Evolutionary conservation across 495 filamentous ascomycete species (phyloP).

Genomic region (Pseudevernia furfuracea): DNA sequence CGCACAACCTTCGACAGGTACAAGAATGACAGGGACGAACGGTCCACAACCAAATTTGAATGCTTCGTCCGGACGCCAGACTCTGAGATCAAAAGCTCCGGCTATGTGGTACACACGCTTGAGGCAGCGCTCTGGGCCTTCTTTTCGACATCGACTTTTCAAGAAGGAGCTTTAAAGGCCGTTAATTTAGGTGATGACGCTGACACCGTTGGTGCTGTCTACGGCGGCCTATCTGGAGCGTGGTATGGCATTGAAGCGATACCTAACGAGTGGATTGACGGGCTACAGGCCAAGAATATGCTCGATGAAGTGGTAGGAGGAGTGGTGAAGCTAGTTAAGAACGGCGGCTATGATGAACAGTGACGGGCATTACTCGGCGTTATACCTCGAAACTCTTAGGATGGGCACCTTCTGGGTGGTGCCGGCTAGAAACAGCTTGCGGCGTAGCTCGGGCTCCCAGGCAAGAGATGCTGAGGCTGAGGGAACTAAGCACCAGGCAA

Average conservation of each 20-base stretch:
- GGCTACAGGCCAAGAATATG: conserved; percentile 27
- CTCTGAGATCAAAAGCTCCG: conserved; percentile 32
- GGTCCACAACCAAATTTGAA: conserved; percentile 1
- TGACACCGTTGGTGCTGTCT: conserved; percentile 45
- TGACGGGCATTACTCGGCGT: not conserved
- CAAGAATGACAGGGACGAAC: not conserved
- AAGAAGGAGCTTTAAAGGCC: conserved; percentile 36
- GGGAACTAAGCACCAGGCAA: not conserved
- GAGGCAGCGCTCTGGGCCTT: conserved; percentile 44
- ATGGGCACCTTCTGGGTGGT: not conserved
- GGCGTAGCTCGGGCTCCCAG: no score
- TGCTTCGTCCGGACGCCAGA: conserved; percentile 24
- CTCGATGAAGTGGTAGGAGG: conserved; percentile 17
- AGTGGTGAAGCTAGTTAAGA: conserved; percentile 5
- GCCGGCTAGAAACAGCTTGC: no score
- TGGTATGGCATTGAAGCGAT: conserved; percentile 38
- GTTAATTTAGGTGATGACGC: conserved; percentile 45
- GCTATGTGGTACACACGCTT: conserved; percentile 42
- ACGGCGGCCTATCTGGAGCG: conserved; percentile 41
- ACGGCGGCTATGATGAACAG: not conserved
- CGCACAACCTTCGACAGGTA: conserved; percentile 13
- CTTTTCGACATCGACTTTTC: conserved; percentile 36
- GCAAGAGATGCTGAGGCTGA: not conserved
- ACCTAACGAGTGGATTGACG: conserved; percentile 32
- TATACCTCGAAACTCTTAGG: not conserved